These are phyloP conservation scores for Eimeria mitis DNA, from an alignment of 169 alveolate genomes.

Conservation along the genomic window DNA sequence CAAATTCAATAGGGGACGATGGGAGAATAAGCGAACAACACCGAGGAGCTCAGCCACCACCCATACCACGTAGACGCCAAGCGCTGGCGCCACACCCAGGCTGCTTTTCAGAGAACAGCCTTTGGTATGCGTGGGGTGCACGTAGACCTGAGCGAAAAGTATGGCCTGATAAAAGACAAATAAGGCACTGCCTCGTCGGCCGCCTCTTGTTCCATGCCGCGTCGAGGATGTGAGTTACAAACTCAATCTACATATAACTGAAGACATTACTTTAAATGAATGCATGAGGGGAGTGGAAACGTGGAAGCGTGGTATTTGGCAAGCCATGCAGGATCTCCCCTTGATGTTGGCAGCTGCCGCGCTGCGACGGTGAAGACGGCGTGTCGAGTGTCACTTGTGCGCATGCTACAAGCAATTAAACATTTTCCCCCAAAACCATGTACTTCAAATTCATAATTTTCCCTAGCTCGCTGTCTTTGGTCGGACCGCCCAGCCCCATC, in stretches of 20 bases:
- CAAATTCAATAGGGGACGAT: background rate
- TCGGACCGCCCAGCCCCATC: background rate
- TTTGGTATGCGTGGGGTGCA: background rate
- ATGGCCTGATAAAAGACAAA: background rate
- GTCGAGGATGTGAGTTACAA: background rate
- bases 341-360: slow-evolving; percentile 1
- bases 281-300: background rate
- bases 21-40: background rate
- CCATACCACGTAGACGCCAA: background rate
- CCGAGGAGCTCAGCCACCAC: background rate
- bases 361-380: slow-evolving; percentile 23
- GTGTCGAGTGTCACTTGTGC: slow-evolving; percentile 8
- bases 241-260: background rate
- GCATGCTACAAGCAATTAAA: background rate
- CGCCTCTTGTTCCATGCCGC: background rate
- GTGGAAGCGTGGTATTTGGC: background rate
- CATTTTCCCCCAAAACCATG: background rate
- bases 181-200: slow-evolving; percentile 13
- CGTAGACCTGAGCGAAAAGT: background rate
- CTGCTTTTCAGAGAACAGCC: background rate
- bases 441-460: background rate
- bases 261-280: background rate
- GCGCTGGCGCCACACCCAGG: background rate
- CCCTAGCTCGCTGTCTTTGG: background rate
- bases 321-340: background rate